These are phyloP conservation scores for Erythrobasidium hasegawianum DNA, from an alignment of 1,284 basidiomycete species.

Conservation along the genomic window DNA sequence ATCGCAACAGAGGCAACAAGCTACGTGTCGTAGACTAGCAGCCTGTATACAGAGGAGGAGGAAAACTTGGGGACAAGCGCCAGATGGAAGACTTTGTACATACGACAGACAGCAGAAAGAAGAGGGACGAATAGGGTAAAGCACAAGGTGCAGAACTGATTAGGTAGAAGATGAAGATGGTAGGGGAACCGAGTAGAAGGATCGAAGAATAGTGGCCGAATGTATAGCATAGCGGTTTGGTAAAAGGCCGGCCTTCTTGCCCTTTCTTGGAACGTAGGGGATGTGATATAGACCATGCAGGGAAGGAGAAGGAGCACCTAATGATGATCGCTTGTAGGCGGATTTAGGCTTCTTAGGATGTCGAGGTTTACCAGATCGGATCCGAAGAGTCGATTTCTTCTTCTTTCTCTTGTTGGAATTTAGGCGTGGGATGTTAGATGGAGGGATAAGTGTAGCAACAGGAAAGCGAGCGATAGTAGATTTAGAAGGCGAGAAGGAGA, in stretches of 20 bases:
- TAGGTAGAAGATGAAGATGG: background rate
- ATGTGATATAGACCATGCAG: background rate
- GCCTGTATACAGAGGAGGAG: too few species aligned
- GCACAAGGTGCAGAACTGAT: background rate
- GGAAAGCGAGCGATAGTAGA: background rate
- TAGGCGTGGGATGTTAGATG: background rate
- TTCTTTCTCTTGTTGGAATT: background rate
- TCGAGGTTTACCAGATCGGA: background rate
- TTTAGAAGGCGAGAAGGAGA: slow-evolving; percentile 1
- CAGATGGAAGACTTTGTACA: background rate
- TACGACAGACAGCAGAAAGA: background rate
- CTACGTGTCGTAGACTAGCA: too few species aligned
- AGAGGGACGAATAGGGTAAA: background rate
- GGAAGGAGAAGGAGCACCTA: too few species aligned
- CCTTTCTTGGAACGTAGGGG: background rate
- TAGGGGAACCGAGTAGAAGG: background rate
- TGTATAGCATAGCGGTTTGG: background rate
- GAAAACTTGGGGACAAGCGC: background rate
- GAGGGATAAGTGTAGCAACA: background rate
- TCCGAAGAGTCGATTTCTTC: background rate
- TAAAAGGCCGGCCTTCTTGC: background rate
- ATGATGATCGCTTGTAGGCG: background rate
- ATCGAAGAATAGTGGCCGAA: background rate
- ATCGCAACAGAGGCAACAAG: too few species aligned
- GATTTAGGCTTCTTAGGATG: background rate